A percentile compares a stretch with the other conserved stretches of the same genome.
These are phyloP conservation scores for Ilex aquifolium DNA, from an alignment of 257 asterid genomes.

Conservation along the genomic window DNA sequence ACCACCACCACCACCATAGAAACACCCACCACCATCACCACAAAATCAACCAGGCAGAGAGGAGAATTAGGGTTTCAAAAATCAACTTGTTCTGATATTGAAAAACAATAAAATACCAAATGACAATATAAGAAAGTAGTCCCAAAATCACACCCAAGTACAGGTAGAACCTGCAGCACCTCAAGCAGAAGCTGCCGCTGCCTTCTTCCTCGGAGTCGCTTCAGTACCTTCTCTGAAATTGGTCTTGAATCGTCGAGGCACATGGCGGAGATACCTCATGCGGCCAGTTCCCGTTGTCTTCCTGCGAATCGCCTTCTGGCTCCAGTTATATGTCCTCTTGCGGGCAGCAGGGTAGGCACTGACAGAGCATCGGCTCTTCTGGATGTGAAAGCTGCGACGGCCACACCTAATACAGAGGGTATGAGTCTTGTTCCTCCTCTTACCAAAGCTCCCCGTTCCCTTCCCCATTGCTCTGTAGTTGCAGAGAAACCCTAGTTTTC, in stretches of 20 bases:
- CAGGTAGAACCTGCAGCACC: background rate
- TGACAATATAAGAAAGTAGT: too few species aligned
- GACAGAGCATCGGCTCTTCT: conserved; percentile 64
- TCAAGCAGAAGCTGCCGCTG: background rate
- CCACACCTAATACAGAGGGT: conserved; percentile 64
- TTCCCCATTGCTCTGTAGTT: conserved; percentile 36
- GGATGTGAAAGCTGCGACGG: conserved; percentile 58
- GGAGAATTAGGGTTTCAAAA: too few species aligned
- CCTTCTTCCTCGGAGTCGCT: background rate
- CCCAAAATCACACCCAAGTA: too few species aligned
- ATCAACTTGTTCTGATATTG: too few species aligned
- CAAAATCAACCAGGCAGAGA: too few species aligned
- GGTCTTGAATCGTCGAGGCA: conserved; percentile 17
- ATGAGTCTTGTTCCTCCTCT: conserved; percentile 67
- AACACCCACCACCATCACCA: too few species aligned
- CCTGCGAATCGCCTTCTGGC: conserved; percentile 7
- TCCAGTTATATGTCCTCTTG: conserved; percentile 33
- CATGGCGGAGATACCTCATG: conserved; percentile 18
- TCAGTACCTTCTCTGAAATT: conserved; percentile 17
- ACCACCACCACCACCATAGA: too few species aligned
- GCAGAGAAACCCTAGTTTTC: conserved; percentile 25
- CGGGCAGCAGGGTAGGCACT: conserved; percentile 70
- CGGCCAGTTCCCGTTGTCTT: conserved; percentile 20
- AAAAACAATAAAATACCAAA: too few species aligned
- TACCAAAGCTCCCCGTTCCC: conserved; percentile 67